phyloP scores from a whole-genome alignment of 805 yeast species.

The Hanseniaspora thailandica region DNA sequence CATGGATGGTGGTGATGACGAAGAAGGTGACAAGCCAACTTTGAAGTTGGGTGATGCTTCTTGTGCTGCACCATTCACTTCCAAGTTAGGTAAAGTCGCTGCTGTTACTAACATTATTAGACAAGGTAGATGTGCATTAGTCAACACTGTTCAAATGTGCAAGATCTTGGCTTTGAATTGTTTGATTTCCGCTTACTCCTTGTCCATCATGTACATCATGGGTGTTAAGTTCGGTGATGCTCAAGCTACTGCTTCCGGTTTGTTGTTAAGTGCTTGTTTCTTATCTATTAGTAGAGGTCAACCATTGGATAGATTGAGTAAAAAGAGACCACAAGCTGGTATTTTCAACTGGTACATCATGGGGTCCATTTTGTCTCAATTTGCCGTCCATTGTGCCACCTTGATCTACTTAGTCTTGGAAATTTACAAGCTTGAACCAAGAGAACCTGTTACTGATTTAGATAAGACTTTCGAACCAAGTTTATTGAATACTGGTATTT shows the following conservation, averaged over 20 bases:
- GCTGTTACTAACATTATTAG: conserved; percentile 89
- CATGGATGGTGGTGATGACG: conserved; percentile 29
- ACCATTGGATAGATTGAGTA: conserved; percentile 76
- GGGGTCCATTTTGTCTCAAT: conserved; percentile 96
- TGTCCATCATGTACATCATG: conserved; percentile 85
- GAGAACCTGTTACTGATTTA: conserved; percentile 78
- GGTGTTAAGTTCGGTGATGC: conserved; percentile 98
- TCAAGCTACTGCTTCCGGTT: conserved; percentile 94
- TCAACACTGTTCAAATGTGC: conserved; percentile 97
- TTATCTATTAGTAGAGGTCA: conserved; percentile 88
- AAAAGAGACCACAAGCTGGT: conserved; percentile 94
- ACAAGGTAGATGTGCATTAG: conserved; percentile 96
- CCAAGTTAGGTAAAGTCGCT: conserved; percentile 81
- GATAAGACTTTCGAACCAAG: conserved; percentile 85
- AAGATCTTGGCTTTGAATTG: conserved; percentile 94
- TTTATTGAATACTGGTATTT: conserved; percentile 88
- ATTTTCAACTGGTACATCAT: conserved; percentile 89
- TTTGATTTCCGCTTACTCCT: conserved; percentile 89
- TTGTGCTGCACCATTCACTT: conserved; percentile 97
- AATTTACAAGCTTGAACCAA: conserved; percentile 81
- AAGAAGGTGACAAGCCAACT: conserved; percentile 73
- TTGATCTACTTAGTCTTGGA: conserved; percentile 72
- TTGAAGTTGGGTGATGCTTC: conserved; percentile 96
- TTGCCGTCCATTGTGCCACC: conserved; percentile 79
- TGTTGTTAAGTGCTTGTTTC: conserved; percentile 86